Base-by-base conservation (phyloP, 257 asterid genomes). In the Paulownia fortunei region DNA sequence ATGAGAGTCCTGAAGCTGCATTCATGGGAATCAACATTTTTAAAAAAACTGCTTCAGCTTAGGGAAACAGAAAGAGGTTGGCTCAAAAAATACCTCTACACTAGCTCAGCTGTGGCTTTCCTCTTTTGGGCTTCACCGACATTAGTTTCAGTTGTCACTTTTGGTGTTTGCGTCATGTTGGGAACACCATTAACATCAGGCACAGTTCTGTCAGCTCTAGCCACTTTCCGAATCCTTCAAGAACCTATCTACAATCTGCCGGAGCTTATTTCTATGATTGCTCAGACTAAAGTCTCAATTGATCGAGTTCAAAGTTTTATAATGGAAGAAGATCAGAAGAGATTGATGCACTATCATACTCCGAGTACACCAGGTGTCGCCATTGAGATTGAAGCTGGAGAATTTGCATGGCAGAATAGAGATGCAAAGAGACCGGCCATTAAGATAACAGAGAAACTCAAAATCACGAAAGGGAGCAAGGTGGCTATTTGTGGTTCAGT, bases 71-170 rank as follows among this genome's bases (percentile, higher is more conserved):
- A 94, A 65, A 83, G 89, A 67, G 75, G 61, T 13, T 88, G 91
- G 88, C 78, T 94, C 24, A 90, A 71, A 63, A 87, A 84, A 36
- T 94, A 87, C 77, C 83, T 94, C 3, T 92, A 92, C 80, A 84
- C 93, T 1, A 80, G 89, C 82, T 86, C 98, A 15, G 91, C 93
- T 24, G 84, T 91, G 47, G 89, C 92, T 64, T 91, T 92, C 46
- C 92, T 94, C 63, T 94, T 94, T 47, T 94, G 98, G 98, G 91
- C 96, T 36, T 89, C 98, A 0, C 98, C 98, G 3, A 92, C 97
- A 0, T 65, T 92, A 23, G 88, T 94, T 12, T 91, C 98, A 13
- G 97, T 91, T 24, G 89, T 83, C 39, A 92, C 97, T 0, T 94
- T 94, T 64, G 87, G 94, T 3, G 94, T 87, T 12, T 92, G 98